Evolutionary conservation across 805 yeast genomes (phyloP), one percentile per base, ranked within the genome.

Genomic region (Spathaspora passalidarum): DNA sequence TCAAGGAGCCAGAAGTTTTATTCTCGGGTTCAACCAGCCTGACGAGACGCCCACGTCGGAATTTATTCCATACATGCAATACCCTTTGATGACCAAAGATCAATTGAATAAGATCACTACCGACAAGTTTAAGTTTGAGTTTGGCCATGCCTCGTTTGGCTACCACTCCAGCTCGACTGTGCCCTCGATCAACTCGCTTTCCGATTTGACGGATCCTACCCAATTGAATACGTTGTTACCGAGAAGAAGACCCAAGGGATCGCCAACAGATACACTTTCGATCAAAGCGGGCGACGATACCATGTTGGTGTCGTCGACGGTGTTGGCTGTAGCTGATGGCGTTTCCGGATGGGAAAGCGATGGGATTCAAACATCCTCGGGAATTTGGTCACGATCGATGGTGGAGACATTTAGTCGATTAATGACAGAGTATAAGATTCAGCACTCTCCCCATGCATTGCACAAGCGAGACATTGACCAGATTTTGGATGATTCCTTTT

Each of bases 231-330:
- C 75, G 14, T 62, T 78, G 38, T 57, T 71, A 20, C 82, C 82
- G 2, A 63, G 74, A 49, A 62, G 82, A 56, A 55, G 81, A 45
- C 75, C 80, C 0, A 74, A 72, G 38, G 81, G 81, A 3, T 73
- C 78, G 18, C 80, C 80, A 0, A 67, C 65, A 11, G 82, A 78
- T 51, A 78, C 83, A 0, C 56, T 78, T 3, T 72, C 79, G 6
- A 69, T 78, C 39, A 73, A 74, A 49, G 78, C 77, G 18, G 82
- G 83, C 1, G 83, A 78, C 50, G 83, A 78, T 54, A 81, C 83
- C 7, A 75, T 78, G 80, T 61, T 78, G 36, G 75, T 76, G 1
- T 73, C 79, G 3, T 80, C 81, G 0, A 68, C 78, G 4, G 68
- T 78, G 37, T 54, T 78, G 44, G 82, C 79, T 2, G 70, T 78